Base-by-base conservation (phyloP, 192 early-diverging fungal species). In the Umbelopsis isabellina region DNA sequence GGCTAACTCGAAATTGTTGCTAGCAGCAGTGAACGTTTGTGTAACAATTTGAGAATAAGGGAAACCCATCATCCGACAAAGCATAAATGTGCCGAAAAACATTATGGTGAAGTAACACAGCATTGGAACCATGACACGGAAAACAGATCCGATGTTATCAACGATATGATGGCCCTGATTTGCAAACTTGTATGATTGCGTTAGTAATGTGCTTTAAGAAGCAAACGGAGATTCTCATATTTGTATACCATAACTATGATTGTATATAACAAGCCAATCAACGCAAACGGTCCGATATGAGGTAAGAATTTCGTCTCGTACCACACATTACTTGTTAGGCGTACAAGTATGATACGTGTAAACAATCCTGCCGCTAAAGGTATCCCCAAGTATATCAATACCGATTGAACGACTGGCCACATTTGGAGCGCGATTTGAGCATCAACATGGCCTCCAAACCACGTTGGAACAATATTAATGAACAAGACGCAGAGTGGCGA, bases 1-100 rank as follows among this genome's bases (percentile, higher is more conserved):
- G 22, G 91, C 90, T 18, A 92, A 74, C 71, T 92, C 89, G 66
- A 92, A 92, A 64, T 91, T 91, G 73, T 91, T 91, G 66, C 80
- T 81, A 3, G 83, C 79, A 4, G 88, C 88, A 0, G 90, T 92
- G 52, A 92, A 91, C 44, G 81, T 58, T 51, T 88, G 89, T 6
- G 89, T 85, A 0, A 86, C 85, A 2, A 80, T 75, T 23, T 81
- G 49, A 6, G 68, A 37, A 68, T 88, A 88, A 0, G 83, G 73
- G 18, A 83, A 75, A n/a, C 80, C 51, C 35, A 77, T 71, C 0
- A 58, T 10, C 12, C 76, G 68, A 49, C 80, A 82, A 15, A 79
- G 61, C 44, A 75, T 71, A 27, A 89, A 70, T 15, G 89, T 79
- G 11, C 67, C 64, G 20, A 81, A 72, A 66, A 86, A 91, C 47